Percentiles rank a stretch among this genome's conserved stretches.
Conservation (phyloP, 2,329 filamentous ascomycete species). For the Blastomyces gilchristii region DNA sequence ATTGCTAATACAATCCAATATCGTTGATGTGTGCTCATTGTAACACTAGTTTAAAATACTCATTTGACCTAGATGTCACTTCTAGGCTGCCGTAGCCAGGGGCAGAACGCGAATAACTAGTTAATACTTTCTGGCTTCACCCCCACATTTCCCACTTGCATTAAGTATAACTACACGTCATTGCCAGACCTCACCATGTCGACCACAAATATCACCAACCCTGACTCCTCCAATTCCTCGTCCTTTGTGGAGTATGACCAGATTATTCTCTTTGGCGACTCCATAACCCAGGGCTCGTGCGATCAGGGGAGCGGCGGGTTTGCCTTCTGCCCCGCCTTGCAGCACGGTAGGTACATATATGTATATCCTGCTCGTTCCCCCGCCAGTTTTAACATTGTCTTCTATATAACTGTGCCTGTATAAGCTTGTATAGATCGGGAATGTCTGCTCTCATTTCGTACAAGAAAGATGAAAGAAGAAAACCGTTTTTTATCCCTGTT, state of each 20-base stretch:
- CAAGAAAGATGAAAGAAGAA: too few species aligned
- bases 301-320: slow-evolving; percentile 53
- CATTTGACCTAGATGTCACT: too few species aligned
- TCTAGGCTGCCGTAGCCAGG: too few species aligned
- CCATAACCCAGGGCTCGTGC: slow-evolving; percentile 57
- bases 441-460: neutral
- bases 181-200: neutral
- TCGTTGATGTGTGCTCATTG: too few species aligned
- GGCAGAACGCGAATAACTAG: too few species aligned
- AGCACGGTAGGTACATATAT: slow-evolving; percentile 44
- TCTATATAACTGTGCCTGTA: neutral
- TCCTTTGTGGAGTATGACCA: slow-evolving; percentile 47
- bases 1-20: too few species aligned
- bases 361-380: too few species aligned
- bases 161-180: neutral
- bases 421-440: neutral
- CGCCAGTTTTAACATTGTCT: too few species aligned
- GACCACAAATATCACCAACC: neutral
- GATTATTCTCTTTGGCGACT: slow-evolving; percentile 67
- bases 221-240: neutral
- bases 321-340: slow-evolving; percentile 61
- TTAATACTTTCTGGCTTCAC: too few species aligned
- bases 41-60: too few species aligned
- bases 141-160: too few species aligned
- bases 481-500: neutral